Base-by-base conservation (phyloP, 768 basidiomycete genomes). In the Cytidiella melzeri region DNA sequence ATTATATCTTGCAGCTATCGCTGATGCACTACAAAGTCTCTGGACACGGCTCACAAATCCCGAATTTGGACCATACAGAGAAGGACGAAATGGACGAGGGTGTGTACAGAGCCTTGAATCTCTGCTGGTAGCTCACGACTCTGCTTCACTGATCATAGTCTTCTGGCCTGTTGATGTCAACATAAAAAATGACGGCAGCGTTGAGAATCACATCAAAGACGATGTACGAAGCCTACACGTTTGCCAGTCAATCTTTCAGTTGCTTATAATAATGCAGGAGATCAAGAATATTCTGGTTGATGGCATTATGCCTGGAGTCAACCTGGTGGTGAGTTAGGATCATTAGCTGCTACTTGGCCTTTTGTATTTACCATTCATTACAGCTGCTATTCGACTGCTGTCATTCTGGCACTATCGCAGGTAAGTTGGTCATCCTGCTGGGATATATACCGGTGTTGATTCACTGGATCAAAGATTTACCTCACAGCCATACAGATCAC, bases 371-470 rank as follows among this genome's bases (percentile, higher is more conserved):
- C 24, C 23, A 21, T 26, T n/a, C 6, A 25, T 25, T 18, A 4
- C 26, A 38, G n/a, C 4, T 43, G 38, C 21, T 48, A 39, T 26
- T 48, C 38, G 37, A 19, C 38, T 40, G 34, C 38, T 40, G 34
- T 36, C 24, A 46, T 15, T 15, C 45, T 13, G 26, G 27, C n/a
- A 28, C 13, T 46, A n/a, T 24, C 23, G 26, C 23, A 30, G 45
- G 12, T 18, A 13, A 7, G n/a, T 5, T 38, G 28, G 4, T 11
- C 30, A 10, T 10, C n/a, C 13, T 27, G 19, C 10, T 10, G 19
- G n/a, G 41, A 21, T 4, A 15, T 28, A 21, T 26, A 6, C 15
- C 9, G 37, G 45, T 10, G 5, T 36, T 10, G 6, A 18, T 9
- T 18, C 45, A 10, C 27, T 7, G 10, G 34, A 36, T 10, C 34